These are phyloP conservation scores for Pestalotiopsis fici DNA, from an alignment of 2,329 filamentous ascomycete genomes.

Conservation along the genomic window DNA sequence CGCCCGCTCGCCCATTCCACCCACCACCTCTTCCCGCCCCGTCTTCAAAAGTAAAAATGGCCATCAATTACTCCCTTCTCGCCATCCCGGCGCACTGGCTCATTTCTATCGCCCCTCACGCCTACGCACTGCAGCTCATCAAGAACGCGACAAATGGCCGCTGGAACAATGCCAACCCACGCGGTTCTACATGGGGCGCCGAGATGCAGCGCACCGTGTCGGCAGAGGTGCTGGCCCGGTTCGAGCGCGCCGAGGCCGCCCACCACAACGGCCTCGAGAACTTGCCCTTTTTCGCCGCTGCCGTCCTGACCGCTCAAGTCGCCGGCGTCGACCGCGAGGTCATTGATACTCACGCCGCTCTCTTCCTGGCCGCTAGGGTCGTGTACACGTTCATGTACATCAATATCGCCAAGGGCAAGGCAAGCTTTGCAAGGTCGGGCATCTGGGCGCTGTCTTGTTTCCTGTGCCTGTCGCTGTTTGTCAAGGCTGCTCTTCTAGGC, in stretches of 20 bases:
- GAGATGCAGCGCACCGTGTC: neutral
- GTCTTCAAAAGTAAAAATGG: neutral
- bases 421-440: neutral
- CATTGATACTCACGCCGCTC: slow-evolving; percentile 22
- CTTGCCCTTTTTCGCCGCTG: slow-evolving; percentile 29
- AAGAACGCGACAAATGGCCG: neutral
- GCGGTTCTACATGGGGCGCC: neutral
- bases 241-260: slow-evolving; percentile 27
- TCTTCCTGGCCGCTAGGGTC: slow-evolving; percentile 24
- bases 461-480: neutral
- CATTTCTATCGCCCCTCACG: neutral
- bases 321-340: slow-evolving; percentile 17
- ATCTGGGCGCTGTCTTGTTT: too few species aligned
- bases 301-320: slow-evolving; percentile 27
- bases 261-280: slow-evolving; percentile 28
- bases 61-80: neutral
- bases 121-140: neutral
- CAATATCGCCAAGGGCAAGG: neutral
- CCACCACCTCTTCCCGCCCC: neutral
- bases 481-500: neutral
- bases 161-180: neutral
- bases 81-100: neutral
- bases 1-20: neutral
- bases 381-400: slow-evolving; percentile 29
- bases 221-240: neutral